Evolutionary conservation across 2,329 filamentous ascomycete genomes (phyloP).

Genomic region (Plenodomus tracheiphilus): DNA sequence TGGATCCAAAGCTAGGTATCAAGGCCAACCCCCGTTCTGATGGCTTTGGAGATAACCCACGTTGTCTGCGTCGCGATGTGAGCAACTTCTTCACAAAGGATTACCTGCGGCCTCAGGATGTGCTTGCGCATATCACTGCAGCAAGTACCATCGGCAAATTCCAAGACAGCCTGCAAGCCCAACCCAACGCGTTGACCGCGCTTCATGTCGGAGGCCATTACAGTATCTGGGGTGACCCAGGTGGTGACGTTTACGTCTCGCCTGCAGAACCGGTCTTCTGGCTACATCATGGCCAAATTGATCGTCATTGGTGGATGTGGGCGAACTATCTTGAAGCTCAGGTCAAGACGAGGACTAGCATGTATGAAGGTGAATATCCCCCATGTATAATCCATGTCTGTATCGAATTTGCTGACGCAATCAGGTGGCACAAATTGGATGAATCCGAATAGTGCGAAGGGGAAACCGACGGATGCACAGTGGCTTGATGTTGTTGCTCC

Average conservation of each 20-base stretch:
- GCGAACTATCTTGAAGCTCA: constrained; percentile 46
- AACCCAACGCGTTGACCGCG: constrained; percentile 11
- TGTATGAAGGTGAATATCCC: constrained; percentile 42
- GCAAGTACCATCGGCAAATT: constrained; percentile 26
- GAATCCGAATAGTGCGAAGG: constrained; percentile 46
- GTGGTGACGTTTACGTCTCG: constrained; percentile 51
- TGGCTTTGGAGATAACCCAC: constrained; percentile 35
- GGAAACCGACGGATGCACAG: constrained; percentile 37
- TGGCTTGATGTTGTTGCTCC: constrained; percentile 32
- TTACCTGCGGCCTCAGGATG: constrained; percentile 19
- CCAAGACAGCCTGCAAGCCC: constrained; percentile 30
- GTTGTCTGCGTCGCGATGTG: constrained; percentile 38
- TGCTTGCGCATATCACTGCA: constrained; percentile 28
- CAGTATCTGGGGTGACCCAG: constrained; percentile 48
- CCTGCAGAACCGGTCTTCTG: constrained; percentile 54
- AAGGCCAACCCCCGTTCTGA: constrained; percentile 35
- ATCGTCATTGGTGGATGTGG: constrained; percentile 57
- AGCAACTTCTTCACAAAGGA: constrained; percentile 30
- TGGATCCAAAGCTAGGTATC: constrained; percentile 35
- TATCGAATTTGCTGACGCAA: neutral
- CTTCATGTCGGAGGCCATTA: constrained; percentile 53
- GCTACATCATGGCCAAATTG: constrained; percentile 54
- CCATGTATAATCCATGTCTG: neutral
- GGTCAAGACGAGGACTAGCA: constrained; percentile 21
- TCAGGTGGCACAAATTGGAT: constrained; percentile 48